These are phyloP conservation scores for Cryptococcus sp. DNA, from an alignment of 1,284 basidiomycete genomes.

Conservation along the genomic window DNA sequence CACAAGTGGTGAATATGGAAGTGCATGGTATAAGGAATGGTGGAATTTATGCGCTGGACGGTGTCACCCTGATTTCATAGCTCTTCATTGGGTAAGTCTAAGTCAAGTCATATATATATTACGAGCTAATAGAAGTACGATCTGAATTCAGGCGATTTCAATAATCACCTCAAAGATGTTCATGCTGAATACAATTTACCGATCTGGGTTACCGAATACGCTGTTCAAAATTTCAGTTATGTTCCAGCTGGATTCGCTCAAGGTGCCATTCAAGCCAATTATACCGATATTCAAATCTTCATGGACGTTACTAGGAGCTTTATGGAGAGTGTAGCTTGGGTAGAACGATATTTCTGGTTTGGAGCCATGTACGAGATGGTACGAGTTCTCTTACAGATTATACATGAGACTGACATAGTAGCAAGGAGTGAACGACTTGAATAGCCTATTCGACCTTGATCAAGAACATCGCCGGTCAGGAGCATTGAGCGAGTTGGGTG, in stretches of 20 bases:
- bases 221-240: slow-evolving; percentile 45
- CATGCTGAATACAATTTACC: slow-evolving; percentile 54
- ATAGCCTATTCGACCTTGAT: slow-evolving; percentile 17
- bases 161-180: slow-evolving; percentile 54
- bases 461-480: slow-evolving; percentile 17
- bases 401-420: neutral
- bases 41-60: slow-evolving; percentile 46
- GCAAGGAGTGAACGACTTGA: slow-evolving; percentile 28
- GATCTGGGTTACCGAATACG: slow-evolving; percentile 57
- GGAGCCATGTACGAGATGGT: slow-evolving; percentile 49
- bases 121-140: slow-evolving; percentile 53
- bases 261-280: slow-evolving; percentile 38
- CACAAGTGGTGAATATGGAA: slow-evolving; percentile 48
- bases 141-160: slow-evolving; percentile 53
- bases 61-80: slow-evolving; percentile 52
- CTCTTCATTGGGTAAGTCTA: slow-evolving; percentile 45
- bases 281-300: slow-evolving; percentile 46
- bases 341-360: slow-evolving; percentile 54
- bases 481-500: slow-evolving; percentile 20
- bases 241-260: slow-evolving; percentile 8
- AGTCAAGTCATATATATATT: too few relatives aligned
- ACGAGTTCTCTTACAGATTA: too few relatives aligned
- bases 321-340: slow-evolving; percentile 50
- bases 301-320: slow-evolving; percentile 50
- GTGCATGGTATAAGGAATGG: slow-evolving; percentile 50